phyloP scores from a whole-genome alignment of 345 rosid species.

The Erysimum cheiranthoides region DNA sequence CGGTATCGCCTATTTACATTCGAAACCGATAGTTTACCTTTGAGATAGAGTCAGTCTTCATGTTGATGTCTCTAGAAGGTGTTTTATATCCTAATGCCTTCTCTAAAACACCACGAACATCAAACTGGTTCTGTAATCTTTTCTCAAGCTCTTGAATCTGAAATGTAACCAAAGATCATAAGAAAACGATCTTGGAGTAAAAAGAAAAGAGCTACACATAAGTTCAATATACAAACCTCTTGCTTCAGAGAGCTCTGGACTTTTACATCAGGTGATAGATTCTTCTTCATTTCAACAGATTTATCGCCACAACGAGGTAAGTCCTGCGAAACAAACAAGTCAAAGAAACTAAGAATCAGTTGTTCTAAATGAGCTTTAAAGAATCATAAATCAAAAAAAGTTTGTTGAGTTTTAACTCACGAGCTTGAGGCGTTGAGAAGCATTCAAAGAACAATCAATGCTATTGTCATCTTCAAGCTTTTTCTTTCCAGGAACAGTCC shows the following conservation, averaged over 20 bases:
- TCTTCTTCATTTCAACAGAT: conserved; percentile 54
- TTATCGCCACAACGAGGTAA: conserved; percentile 53
- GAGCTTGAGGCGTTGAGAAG: conserved; percentile 62
- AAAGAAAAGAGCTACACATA: neutral
- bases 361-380: neutral
- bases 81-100: conserved; percentile 80
- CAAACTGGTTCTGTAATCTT: conserved; percentile 81
- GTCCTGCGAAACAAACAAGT: conserved; percentile 52
- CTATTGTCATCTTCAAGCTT: conserved; percentile 55
- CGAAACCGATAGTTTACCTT: conserved; percentile 18
- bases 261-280: conserved; percentile 51
- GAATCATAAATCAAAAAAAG: conserved; percentile 1
- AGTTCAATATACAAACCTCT: conserved; percentile 62
- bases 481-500: conserved; percentile 77
- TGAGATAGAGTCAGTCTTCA: conserved; percentile 49
- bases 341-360: neutral
- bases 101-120: conserved; percentile 79
- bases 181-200: conserved; percentile 1
- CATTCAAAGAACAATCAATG: conserved; percentile 48
- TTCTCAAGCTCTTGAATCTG: conserved; percentile 92
- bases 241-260: conserved; percentile 70
- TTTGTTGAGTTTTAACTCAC: conserved; percentile 51
- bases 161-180: conserved; percentile 27
- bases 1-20: no score
- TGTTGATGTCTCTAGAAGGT: conserved; percentile 50